Percentiles rank a stretch among this genome's conserved stretches.
These are phyloP conservation scores for Synchytrium microbalum DNA, from an alignment of 371 early-diverging fungal species.

Conservation along the genomic window DNA sequence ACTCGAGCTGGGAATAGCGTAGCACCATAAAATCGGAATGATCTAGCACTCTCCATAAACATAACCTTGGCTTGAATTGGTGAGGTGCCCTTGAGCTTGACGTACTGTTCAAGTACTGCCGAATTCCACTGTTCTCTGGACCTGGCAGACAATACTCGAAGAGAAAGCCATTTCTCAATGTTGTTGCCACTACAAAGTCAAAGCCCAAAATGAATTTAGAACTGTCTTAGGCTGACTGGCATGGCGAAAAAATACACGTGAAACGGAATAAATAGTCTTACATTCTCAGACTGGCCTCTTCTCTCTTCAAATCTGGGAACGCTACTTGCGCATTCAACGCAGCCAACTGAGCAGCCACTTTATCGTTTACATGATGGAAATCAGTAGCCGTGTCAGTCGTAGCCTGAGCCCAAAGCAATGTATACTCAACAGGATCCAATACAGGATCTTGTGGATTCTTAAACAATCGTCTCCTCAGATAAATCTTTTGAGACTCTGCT, in stretches of 20 bases:
- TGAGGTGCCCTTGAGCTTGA: constrained; percentile 19
- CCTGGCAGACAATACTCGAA: constrained; percentile 21
- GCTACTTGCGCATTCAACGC: constrained; percentile 30
- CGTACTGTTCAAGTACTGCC: constrained; percentile 29
- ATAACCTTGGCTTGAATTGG: constrained; percentile 24
- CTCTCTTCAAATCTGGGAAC: constrained; percentile 26
- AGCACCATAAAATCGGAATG: constrained; percentile 29
- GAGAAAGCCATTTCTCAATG: constrained; percentile 26
- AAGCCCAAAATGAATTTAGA: background rate
- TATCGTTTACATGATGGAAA: constrained; percentile 25
- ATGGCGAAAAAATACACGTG: background rate
- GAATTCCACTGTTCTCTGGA: constrained; percentile 26
- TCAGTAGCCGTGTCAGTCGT: constrained; percentile 28
- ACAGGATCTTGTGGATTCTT: constrained; percentile 22
- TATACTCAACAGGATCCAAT: constrained; percentile 33
- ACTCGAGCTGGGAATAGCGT: constrained; percentile 29
- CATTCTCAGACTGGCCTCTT: constrained; percentile 16
- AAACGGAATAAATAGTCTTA: constrained; percentile 8
- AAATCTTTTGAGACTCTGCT: background rate
- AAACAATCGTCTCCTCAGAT: constrained; percentile 33
- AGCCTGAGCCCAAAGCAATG: constrained; percentile 33
- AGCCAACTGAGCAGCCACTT: constrained; percentile 32
- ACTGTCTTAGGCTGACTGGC: background rate
- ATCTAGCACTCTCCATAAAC: constrained; percentile 27
- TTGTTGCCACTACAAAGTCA: constrained; percentile 12